Percentiles rank a stretch among this genome's conserved stretches.
phyloP scores from a whole-genome alignment of 1,139 yeast genomes.

The Pneumocystis carinii region DNA sequence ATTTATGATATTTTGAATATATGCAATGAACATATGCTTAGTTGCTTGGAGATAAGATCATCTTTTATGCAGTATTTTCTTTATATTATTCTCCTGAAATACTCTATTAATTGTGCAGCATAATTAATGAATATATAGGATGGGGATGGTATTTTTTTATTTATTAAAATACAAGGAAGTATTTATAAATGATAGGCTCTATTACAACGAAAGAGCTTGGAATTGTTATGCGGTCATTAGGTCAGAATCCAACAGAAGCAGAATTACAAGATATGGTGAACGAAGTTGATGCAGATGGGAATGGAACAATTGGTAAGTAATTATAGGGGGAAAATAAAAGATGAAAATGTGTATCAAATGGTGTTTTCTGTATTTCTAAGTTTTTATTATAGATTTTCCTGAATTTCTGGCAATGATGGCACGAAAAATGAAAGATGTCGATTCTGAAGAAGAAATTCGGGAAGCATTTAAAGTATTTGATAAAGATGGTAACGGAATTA shows the following conservation, averaged over 20 bases:
- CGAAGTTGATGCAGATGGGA: constrained; percentile 90
- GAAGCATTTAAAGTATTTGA: constrained; percentile 88
- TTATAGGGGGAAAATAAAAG: neutral
- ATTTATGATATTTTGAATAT: too few relatives aligned
- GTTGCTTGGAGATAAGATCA: too few relatives aligned
- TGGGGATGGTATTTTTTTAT: constrained; percentile 56
- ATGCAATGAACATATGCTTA: too few relatives aligned
- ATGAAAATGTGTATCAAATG: neutral
- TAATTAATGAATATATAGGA: constrained; percentile 27
- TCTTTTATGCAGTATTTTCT: too few relatives aligned
- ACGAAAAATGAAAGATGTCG: constrained; percentile 90
- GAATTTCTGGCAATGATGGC: constrained; percentile 72
- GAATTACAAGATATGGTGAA: constrained; percentile 93
- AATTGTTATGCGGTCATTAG: constrained; percentile 94
- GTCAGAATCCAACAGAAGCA: constrained; percentile 91
- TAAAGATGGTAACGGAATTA: constrained; percentile 91
- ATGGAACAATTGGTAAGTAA: constrained; percentile 48
- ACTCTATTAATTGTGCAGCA: neutral
- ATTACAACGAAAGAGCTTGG: constrained; percentile 93
- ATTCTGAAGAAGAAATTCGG: constrained; percentile 88
- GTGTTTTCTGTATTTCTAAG: neutral
- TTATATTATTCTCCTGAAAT: too few relatives aligned
- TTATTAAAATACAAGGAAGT: too few relatives aligned
- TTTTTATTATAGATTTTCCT: constrained; percentile 10
- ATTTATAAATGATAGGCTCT: constrained; percentile 8